Evolutionary conservation across 148 eudicot species (phyloP).

Genomic region (Fagopyrum tataricum): DNA sequence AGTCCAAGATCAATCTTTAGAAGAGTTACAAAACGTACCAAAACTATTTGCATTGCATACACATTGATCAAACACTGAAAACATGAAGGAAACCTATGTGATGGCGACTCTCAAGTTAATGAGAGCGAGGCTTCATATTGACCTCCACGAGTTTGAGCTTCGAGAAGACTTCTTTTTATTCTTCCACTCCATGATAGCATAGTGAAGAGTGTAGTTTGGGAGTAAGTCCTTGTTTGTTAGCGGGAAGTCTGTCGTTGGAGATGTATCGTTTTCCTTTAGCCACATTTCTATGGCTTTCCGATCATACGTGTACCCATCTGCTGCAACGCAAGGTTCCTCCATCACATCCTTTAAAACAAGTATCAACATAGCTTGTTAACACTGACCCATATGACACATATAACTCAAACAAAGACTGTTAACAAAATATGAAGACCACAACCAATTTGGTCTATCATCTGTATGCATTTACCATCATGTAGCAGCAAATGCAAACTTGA

Average conservation of each 20-base stretch:
- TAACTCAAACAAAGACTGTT: too few species aligned
- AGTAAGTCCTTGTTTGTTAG: conserved; percentile 47
- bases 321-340: conserved; percentile 83
- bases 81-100: neutral
- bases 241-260: conserved; percentile 70
- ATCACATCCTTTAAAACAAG: conserved; percentile 50
- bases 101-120: neutral
- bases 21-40: neutral
- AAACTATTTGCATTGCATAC: neutral
- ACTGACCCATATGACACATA: too few species aligned
- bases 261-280: conserved; percentile 56
- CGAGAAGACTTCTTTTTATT: conserved; percentile 18
- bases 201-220: conserved; percentile 62
- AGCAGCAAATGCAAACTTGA: neutral
- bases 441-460: too few species aligned
- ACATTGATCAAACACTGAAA: neutral
- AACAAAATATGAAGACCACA: too few species aligned
- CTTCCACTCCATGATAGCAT: conserved; percentile 77
- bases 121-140: neutral
- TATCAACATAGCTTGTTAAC: too few species aligned
- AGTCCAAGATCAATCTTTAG: neutral
- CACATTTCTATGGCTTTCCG: conserved; percentile 68
- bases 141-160: conserved; percentile 6
- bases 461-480: too few species aligned
- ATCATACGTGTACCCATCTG: conserved; percentile 88